These are phyloP conservation scores for Botrytis tulipae DNA, from an alignment of 2,329 filamentous ascomycete species.

Conservation along the genomic window DNA sequence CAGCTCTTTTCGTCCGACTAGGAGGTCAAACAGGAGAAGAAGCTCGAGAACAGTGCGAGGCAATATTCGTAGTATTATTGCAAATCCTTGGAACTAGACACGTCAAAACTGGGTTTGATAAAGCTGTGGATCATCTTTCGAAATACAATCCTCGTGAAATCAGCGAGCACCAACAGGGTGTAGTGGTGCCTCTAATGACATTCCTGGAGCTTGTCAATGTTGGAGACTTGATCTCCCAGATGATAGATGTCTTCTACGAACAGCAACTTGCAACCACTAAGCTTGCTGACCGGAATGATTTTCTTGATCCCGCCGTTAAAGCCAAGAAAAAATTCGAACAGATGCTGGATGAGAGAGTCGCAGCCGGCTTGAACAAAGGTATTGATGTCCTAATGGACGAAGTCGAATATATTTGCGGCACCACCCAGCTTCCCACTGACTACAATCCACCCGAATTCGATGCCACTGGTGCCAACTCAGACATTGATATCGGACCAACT, in stretches of 20 bases:
- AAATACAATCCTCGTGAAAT: slow-evolving; percentile 87
- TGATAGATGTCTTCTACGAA: slow-evolving; percentile 98
- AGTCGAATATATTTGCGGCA: slow-evolving; percentile 91
- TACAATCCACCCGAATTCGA: slow-evolving; percentile 67
- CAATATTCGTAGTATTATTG: slow-evolving; percentile 82
- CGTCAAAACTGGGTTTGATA: slow-evolving; percentile 90
- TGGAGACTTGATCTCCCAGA: slow-evolving; percentile 94
- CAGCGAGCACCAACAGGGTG: slow-evolving; percentile 65
- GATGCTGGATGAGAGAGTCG: slow-evolving; percentile 95
- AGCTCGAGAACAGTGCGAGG: slow-evolving; percentile 82
- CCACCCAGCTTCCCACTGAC: slow-evolving; percentile 80
- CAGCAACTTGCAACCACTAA: slow-evolving; percentile 84
- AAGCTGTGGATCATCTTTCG: slow-evolving; percentile 85
- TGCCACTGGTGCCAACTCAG: slow-evolving; percentile 34
- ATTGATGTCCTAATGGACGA: slow-evolving; percentile 99
- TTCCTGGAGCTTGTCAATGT: slow-evolving; percentile 98
- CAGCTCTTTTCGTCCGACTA: slow-evolving; percentile 76
- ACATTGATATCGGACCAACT: slow-evolving; percentile 68
- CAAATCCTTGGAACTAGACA: slow-evolving; percentile 83
- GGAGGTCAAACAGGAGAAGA: slow-evolving; percentile 79
- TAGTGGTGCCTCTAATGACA: slow-evolving; percentile 88
- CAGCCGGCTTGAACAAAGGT: slow-evolving; percentile 92
- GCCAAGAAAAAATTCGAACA: slow-evolving; percentile 99
- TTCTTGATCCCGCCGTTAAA: slow-evolving; percentile 84
- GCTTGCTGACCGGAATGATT: slow-evolving; percentile 89